Percentiles rank a stretch among this genome's conserved stretches.
phyloP scores from a whole-genome alignment of 2,329 filamentous ascomycete species.

The Fusarium abutilonis region DNA sequence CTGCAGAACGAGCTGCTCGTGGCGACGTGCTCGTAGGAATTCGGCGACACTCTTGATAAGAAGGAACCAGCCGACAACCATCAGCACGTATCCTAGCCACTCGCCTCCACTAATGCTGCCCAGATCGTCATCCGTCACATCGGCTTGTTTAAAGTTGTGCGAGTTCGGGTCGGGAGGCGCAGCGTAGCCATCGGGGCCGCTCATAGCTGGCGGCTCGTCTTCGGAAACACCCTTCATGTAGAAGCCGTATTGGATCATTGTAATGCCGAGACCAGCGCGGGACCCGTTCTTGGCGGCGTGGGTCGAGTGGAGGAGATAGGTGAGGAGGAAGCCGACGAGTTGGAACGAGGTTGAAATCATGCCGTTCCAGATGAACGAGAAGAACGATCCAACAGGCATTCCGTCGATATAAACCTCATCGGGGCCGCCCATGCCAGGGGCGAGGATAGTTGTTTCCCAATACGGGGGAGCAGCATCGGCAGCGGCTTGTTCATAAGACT shows the following conservation, averaged over 20 bases:
- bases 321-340: conserved; percentile 95
- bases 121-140: conserved; percentile 63
- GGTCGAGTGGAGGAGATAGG: conserved; percentile 96
- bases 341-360: conserved; percentile 99
- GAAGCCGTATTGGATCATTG: conserved; percentile 95
- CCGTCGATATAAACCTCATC: conserved; percentile 98
- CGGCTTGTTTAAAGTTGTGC: conserved; percentile 83
- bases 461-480: conserved; percentile 96
- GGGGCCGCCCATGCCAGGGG: conserved; percentile 85
- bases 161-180: conserved; percentile 87
- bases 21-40: conserved; percentile 85
- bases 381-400: conserved; percentile 88
- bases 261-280: conserved; percentile 91
- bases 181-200: conserved; percentile 67
- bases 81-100: conserved; percentile 90
- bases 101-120: conserved; percentile 75
- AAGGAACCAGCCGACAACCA: conserved; percentile 99
- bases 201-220: conserved; percentile 56
- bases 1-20: conserved; percentile 92
- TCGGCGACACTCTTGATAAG: conserved; percentile 93
- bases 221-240: conserved; percentile 79
- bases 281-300: conserved; percentile 98
- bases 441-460: conserved; percentile 98
- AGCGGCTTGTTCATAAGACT: conserved; percentile 98
- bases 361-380: conserved; percentile 89